phyloP scores from a whole-genome alignment of 176 grass and related monocot genomes.

The Oryza australiensis region DNA sequence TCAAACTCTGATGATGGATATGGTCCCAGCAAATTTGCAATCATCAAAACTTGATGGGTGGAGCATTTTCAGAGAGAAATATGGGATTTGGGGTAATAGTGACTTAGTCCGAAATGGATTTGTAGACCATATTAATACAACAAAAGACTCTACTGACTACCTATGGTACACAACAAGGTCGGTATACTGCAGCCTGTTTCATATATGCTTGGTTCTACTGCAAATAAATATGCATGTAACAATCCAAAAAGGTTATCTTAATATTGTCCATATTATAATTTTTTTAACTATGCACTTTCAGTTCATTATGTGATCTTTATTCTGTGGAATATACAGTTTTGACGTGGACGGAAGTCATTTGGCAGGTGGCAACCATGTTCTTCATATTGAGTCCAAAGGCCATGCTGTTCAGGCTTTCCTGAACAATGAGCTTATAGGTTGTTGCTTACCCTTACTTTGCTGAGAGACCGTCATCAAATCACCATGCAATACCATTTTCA shows the following conservation, averaged over 20 bases:
- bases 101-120: slow-evolving; percentile 64
- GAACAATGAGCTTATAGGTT: slow-evolving; percentile 80
- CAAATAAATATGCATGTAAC: slow-evolving; percentile 12
- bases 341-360: slow-evolving; percentile 52
- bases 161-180: slow-evolving; percentile 97
- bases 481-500: slow-evolving; percentile 5
- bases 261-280: slow-evolving; percentile 22
- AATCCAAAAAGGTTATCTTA: slow-evolving; percentile 18
- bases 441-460: slow-evolving; percentile 27
- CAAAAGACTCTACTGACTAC: slow-evolving; percentile 96
- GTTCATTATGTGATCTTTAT: slow-evolving; percentile 32
- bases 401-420: slow-evolving; percentile 88
- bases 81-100: slow-evolving; percentile 70
- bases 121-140: slow-evolving; percentile 97
- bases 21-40: slow-evolving; percentile 69
- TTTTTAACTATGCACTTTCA: not conserved
- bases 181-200: slow-evolving; percentile 20
- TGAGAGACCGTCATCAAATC: not conserved
- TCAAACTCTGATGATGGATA: slow-evolving; percentile 66
- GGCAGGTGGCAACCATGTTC: slow-evolving; percentile 37
- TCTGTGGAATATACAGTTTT: slow-evolving; percentile 57
- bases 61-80: slow-evolving; percentile 74
- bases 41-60: slow-evolving; percentile 43
- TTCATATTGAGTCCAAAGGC: slow-evolving; percentile 75
- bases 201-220: slow-evolving; percentile 8